Percentiles rank a stretch among this genome's conserved stretches.
Conservation (phyloP, 495 filamentous ascomycete genomes). For the Xylaria palmicola region DNA sequence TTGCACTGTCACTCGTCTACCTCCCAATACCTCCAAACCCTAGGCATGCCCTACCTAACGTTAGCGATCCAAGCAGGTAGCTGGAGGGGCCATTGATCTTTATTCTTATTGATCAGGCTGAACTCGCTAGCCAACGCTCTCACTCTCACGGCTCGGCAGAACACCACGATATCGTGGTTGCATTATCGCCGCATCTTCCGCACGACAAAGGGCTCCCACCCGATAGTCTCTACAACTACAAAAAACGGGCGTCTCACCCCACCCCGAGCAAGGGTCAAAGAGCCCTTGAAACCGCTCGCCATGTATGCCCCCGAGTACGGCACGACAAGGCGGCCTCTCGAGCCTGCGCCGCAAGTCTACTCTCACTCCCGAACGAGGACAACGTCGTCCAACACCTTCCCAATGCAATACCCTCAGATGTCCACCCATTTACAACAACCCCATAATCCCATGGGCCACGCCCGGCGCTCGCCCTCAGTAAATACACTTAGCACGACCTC, state of each 20-base stretch:
- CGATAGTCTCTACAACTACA: neutral
- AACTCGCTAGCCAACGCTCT: neutral
- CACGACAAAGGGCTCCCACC: neutral
- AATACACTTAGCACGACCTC: constrained; percentile 69
- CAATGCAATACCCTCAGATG: constrained; percentile 36
- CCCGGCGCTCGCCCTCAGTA: constrained; percentile 68
- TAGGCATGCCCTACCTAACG: constrained; percentile 3
- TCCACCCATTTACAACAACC: constrained; percentile 37
- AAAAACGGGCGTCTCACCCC: neutral
- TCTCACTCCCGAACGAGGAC: constrained; percentile 57
- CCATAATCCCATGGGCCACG: constrained; percentile 41
- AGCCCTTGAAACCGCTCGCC: neutral
- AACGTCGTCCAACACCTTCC: constrained; percentile 60
- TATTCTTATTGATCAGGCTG: neutral
- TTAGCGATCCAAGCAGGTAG: neutral
- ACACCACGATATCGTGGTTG: neutral
- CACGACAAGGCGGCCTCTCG: constrained; percentile 34
- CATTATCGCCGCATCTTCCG: neutral
- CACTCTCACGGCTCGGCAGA: neutral
- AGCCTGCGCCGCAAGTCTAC: constrained; percentile 37
- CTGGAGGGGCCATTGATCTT: neutral
- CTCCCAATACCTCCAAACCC: too few species aligned
- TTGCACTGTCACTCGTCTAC: neutral
- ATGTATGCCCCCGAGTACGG: constrained; percentile 32
- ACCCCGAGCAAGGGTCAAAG: neutral